Conservation (phyloP, 2,329 filamentous ascomycete species). For the Aspergillus luchuensis region DNA sequence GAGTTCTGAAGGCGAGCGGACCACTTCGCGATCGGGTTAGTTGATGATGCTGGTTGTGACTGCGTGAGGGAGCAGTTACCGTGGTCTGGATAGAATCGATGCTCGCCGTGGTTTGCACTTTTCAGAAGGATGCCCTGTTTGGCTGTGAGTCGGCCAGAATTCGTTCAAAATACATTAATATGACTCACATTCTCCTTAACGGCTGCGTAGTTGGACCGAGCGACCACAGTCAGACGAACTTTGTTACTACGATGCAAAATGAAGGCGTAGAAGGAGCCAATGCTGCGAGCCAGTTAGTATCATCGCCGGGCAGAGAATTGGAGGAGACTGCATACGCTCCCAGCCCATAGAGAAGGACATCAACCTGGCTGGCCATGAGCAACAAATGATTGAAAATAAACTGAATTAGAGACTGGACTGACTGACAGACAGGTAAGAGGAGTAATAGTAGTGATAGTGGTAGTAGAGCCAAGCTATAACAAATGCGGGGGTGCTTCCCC, state of each 20-base stretch:
- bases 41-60: background rate
- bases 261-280: conserved; percentile 62
- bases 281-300: conserved; percentile 40
- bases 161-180: too few species aligned
- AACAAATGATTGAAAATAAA: background rate
- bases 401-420: too few species aligned
- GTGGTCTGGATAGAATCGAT: conserved; percentile 35
- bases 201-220: conserved; percentile 50
- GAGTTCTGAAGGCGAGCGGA: conserved; percentile 41
- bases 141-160: background rate
- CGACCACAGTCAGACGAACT: conserved; percentile 47
- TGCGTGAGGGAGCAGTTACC: conserved; percentile 30
- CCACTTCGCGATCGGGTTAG: conserved; percentile 30
- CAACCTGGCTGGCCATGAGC: conserved; percentile 26
- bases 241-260: conserved; percentile 49
- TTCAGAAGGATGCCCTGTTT: conserved; percentile 45
- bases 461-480: too few species aligned
- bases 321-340: conserved; percentile 50
- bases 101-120: conserved; percentile 46
- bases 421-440: too few species aligned
- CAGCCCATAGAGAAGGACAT: conserved; percentile 56
- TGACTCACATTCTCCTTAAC: conserved; percentile 35
- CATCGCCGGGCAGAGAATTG: background rate
- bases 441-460: too few species aligned
- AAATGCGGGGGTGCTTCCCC: too few species aligned